Percentiles rank a stretch among this genome's conserved stretches.
phyloP scores from a whole-genome alignment of 139 green algal species.

The Chlorella sp. region DNA sequence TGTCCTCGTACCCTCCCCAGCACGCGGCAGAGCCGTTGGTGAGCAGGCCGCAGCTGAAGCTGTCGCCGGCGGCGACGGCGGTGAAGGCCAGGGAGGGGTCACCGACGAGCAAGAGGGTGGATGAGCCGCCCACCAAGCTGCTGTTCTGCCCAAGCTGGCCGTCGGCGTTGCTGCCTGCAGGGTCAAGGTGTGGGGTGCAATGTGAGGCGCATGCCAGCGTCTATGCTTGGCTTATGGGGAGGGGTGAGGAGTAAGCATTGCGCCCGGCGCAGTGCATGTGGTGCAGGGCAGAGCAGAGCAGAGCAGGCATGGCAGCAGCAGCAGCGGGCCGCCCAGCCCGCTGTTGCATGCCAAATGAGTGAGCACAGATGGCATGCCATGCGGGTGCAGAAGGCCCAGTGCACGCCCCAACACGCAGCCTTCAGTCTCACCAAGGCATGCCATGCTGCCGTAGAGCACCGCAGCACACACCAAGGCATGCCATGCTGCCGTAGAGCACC shows the following conservation, averaged over 20 bases:
- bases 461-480: background rate
- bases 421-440: background rate
- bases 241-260: no score
- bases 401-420: background rate
- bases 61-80: slow-evolving; percentile 3
- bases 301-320: no score
- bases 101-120: background rate
- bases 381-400: background rate
- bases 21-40: background rate
- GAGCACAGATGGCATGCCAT: no score
- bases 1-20: slow-evolving; percentile 12
- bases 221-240: no score
- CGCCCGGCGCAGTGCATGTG: no score
- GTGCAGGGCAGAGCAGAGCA: no score
- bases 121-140: background rate
- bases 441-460: background rate
- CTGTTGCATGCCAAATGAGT: background rate
- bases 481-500: no score
- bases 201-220: background rate
- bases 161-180: background rate
- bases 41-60: slow-evolving; percentile 6
- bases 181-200: background rate
- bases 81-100: slow-evolving; percentile 12
- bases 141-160: background rate
- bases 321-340: no score